phyloP scores from a whole-genome alignment of 306 rosid genomes.

The Cyamopsis tetragonoloba region DNA sequence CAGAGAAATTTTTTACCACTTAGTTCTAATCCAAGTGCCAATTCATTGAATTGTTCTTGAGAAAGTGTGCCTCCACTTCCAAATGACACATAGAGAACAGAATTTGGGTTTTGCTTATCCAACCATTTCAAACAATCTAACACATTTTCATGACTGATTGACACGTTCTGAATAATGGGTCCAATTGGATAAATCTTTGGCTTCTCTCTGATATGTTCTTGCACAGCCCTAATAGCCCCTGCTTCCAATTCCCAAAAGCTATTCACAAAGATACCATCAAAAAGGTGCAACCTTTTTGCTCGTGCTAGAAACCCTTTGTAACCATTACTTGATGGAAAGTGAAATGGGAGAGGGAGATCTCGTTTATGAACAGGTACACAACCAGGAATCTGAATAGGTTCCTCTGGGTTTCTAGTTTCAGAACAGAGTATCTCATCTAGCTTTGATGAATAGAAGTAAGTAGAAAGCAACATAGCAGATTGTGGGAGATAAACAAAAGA shows the following conservation, averaged over 20 bases:
- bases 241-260: constrained; percentile 20
- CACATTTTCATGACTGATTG: background rate
- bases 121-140: constrained; percentile 25
- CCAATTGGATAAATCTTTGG: constrained; percentile 27
- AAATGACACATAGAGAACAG: constrained; percentile 32
- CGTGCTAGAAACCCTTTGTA: constrained; percentile 5
- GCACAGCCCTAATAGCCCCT: background rate
- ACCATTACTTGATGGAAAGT: background rate
- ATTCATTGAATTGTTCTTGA: constrained; percentile 17
- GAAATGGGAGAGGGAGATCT: constrained; percentile 24
- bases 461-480: constrained; percentile 29
- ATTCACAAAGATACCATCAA: constrained; percentile 28
- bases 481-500: constrained; percentile 33
- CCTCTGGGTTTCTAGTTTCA: constrained; percentile 16
- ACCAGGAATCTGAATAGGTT: constrained; percentile 22
- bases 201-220: background rate
- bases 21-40: constrained; percentile 32
- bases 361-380: background rate
- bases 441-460: background rate
- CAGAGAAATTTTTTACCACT: constrained; percentile 30
- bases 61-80: constrained; percentile 42
- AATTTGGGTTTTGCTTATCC: constrained; percentile 23
- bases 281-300: background rate
- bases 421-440: constrained; percentile 25
- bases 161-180: constrained; percentile 29